Evolutionary conservation across 2,329 filamentous ascomycete species (phyloP).

Genomic region (Fusarium tricinctum): DNA sequence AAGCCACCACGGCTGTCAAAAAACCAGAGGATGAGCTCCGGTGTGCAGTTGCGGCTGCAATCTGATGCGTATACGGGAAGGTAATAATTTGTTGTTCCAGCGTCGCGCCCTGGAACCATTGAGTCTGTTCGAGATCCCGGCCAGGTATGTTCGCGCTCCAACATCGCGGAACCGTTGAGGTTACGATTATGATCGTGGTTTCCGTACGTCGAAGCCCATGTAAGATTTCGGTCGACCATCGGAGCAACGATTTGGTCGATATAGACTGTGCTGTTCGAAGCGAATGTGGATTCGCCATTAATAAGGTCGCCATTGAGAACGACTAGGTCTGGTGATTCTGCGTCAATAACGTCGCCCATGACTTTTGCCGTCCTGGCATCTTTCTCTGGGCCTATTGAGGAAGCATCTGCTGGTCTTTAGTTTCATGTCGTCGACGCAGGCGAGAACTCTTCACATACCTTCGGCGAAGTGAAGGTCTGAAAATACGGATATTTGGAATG

Average conservation of each 20-base stretch:
- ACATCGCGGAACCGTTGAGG: conserved; percentile 36
- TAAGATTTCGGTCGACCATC: conserved; percentile 65
- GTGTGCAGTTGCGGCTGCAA: conserved; percentile 52
- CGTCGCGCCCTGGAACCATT: conserved; percentile 38
- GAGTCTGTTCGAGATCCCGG: conserved; percentile 42
- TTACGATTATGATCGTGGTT: conserved; percentile 76
- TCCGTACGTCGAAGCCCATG: conserved; percentile 77
- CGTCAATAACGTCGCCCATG: conserved; percentile 54
- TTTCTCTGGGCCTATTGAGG: conserved; percentile 53
- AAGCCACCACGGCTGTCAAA: conserved; percentile 75
- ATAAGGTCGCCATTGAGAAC: conserved; percentile 79
- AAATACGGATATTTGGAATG: conserved; percentile 39
- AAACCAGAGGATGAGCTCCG: conserved; percentile 72
- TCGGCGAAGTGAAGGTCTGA: conserved; percentile 42
- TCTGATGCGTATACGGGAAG: conserved; percentile 56
- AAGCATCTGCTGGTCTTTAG: conserved; percentile 28
- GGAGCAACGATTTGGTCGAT: conserved; percentile 70
- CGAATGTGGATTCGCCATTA: conserved; percentile 72
- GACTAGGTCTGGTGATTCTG: conserved; percentile 65
- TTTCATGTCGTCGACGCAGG: accelerated
- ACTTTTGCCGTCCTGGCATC: conserved; percentile 56
- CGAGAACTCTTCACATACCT: neutral
- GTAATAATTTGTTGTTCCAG: conserved; percentile 61
- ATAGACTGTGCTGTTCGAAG: conserved; percentile 66
- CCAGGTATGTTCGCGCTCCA: conserved; percentile 46